Evolutionary conservation across 768 basidiomycete genomes (phyloP).

Genomic region (Mrakia hoshinonis): DNA sequence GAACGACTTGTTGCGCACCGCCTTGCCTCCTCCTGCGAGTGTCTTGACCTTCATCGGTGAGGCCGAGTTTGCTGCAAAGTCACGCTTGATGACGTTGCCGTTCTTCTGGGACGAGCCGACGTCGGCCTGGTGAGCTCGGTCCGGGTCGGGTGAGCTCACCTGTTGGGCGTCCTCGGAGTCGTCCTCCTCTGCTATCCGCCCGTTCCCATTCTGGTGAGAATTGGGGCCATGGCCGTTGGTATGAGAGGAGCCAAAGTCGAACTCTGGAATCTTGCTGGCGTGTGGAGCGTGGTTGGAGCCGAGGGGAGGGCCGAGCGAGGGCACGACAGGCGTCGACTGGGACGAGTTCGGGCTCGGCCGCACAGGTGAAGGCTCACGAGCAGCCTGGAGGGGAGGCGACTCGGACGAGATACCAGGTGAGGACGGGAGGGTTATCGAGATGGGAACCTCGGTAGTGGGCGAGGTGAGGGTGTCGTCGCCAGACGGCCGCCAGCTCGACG

Average conservation of each 20-base stretch:
- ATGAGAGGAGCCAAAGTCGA: not conserved
- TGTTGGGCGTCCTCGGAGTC: not conserved
- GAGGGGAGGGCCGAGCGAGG: not conserved
- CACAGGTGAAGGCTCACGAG: too few relatives aligned
- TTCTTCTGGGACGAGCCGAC: not conserved
- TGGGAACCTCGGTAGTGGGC: not conserved
- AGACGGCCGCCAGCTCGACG: too few relatives aligned
- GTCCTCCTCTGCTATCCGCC: not conserved
- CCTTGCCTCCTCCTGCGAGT: slow-evolving; percentile 21
- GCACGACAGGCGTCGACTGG: not conserved
- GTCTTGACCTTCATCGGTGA: not conserved
- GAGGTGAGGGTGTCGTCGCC: not conserved
- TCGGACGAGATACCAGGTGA: not conserved
- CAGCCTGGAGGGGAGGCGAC: not conserved
- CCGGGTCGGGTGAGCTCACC: too few relatives aligned
- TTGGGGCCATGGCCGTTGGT: not conserved
- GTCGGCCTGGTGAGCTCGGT: not conserved
- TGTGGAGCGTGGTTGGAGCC: not conserved
- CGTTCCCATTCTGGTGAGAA: not conserved
- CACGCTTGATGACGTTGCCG: not conserved
- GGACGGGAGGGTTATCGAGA: not conserved
- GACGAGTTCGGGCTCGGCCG: not conserved
- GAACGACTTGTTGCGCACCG: not conserved
- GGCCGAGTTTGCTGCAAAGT: slow-evolving; percentile 1
- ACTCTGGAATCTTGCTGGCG: not conserved